Conservation (phyloP, 2,329 filamentous ascomycete genomes). For the Fusarium albidum region DNA sequence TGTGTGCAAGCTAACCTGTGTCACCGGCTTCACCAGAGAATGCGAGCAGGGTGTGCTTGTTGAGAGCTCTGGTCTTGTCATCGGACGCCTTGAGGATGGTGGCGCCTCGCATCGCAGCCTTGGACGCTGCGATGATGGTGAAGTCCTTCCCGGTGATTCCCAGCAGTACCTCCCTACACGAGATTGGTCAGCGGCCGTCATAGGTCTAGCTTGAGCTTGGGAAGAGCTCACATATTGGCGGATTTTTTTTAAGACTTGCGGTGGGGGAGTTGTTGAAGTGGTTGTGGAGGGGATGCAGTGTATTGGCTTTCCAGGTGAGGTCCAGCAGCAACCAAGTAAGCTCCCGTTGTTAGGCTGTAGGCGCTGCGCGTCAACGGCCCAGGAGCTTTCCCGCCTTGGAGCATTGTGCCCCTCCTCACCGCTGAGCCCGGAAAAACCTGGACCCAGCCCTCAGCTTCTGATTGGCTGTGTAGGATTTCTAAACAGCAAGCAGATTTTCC, state of each 20-base stretch:
- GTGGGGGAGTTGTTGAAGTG: slow-evolving; percentile 19
- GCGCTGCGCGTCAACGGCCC: slow-evolving; percentile 47
- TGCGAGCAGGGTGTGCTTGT: slow-evolving; percentile 93
- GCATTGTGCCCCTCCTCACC: slow-evolving; percentile 46
- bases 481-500: slow-evolving; percentile 28
- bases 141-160: slow-evolving; percentile 99
- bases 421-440: slow-evolving; percentile 45
- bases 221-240: slow-evolving; percentile 37
- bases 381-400: slow-evolving; percentile 30
- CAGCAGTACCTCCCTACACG: slow-evolving; percentile 89
- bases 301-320: slow-evolving; percentile 35
- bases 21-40: slow-evolving; percentile 97
- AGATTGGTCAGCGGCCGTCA: slow-evolving; percentile 20
- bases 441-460: slow-evolving; percentile 25
- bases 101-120: slow-evolving; percentile 97
- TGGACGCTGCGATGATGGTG: slow-evolving; percentile 95
- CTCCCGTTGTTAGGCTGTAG: slow-evolving; percentile 47
- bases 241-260: slow-evolving; percentile 27
- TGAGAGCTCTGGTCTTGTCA: slow-evolving; percentile 94
- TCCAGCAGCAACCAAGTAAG: slow-evolving; percentile 39
- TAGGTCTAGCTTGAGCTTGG: slow-evolving; percentile 20
- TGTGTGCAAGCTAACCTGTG: slow-evolving; percentile 67
- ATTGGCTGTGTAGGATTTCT: slow-evolving; percentile 34
- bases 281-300: slow-evolving; percentile 33
- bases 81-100: slow-evolving; percentile 95